Conservation (phyloP, 257 asterid species). For the Mitragyna speciosa region DNA sequence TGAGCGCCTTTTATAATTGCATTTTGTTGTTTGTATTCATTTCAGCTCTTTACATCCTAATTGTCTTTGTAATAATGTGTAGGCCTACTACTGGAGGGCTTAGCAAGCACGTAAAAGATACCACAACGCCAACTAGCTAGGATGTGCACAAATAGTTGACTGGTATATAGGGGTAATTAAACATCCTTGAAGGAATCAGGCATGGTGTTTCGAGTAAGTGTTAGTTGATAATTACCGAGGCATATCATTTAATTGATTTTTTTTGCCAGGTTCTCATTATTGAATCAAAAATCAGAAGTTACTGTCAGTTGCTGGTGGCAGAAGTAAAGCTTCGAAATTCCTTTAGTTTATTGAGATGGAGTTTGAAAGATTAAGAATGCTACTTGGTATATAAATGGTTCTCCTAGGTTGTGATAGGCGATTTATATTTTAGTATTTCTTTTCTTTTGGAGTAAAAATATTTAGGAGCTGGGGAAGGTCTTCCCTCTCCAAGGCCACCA, state of each 20-base stretch:
- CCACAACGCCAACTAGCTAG: constrained; percentile 17
- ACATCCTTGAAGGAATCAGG: neutral
- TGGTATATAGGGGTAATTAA: neutral
- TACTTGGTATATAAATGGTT: neutral
- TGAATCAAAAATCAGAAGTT: neutral
- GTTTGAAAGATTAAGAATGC: neutral
- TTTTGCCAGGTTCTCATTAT: neutral
- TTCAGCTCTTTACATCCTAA: neutral
- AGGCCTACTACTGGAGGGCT: constrained; percentile 87
- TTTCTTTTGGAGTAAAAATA: no score
- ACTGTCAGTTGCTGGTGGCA: neutral
- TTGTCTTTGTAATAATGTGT: neutral
- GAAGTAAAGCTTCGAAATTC: neutral
- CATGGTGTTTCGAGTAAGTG: neutral
- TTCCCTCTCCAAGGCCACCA: no score
- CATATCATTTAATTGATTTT: neutral
- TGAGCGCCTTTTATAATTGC: neutral
- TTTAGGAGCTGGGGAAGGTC: no score
- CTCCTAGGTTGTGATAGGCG: neutral
- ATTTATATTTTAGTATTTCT: no score
- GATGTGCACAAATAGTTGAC: neutral
- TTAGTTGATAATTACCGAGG: no score
- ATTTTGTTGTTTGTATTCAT: neutral
- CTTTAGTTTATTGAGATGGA: neutral
- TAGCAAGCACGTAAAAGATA: constrained; percentile 42